These are phyloP conservation scores for Trichomonas gallinae DNA, from an alignment of 208 protist species.

Conservation along the genomic window DNA sequence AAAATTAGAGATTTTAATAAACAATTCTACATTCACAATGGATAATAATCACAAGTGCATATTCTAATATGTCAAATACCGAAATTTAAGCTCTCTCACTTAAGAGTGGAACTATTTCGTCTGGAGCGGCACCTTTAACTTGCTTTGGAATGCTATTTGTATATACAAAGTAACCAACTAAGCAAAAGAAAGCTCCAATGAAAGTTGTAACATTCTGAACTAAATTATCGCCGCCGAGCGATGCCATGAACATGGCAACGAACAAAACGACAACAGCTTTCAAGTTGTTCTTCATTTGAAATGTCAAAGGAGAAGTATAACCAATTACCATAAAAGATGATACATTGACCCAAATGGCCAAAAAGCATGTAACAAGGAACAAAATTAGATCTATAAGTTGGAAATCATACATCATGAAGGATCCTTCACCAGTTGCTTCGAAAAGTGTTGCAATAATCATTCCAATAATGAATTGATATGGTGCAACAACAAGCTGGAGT, in stretches of 20 bases:
- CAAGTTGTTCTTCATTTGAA: slow-evolving; percentile 26
- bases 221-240: neutral
- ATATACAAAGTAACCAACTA: neutral
- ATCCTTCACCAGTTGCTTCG: neutral
- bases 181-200: neutral
- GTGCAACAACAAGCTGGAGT: slow-evolving; percentile 19
- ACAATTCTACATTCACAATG: too few relatives aligned
- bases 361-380: slow-evolving; percentile 24
- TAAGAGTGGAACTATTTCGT: neutral
- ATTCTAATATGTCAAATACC: too few relatives aligned
- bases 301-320: slow-evolving; percentile 29
- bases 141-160: neutral
- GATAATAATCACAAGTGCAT: too few relatives aligned
- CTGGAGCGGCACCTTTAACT: neutral
- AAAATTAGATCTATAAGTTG: neutral
- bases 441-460: slow-evolving; percentile 25
- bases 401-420: neutral
- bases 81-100: too few relatives aligned
- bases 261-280: slow-evolving; percentile 27
- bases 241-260: neutral
- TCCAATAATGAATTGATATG: slow-evolving; percentile 4
- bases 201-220: neutral
- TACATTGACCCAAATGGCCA: slow-evolving; percentile 28
- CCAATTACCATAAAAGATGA: slow-evolving; percentile 29
- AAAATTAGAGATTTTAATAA: too few relatives aligned